A percentile compares a stretch with the other conserved stretches of the same genome.
phyloP scores from a whole-genome alignment of 2,329 filamentous ascomycete genomes.

The Ceratocystis harringtonii region DNA sequence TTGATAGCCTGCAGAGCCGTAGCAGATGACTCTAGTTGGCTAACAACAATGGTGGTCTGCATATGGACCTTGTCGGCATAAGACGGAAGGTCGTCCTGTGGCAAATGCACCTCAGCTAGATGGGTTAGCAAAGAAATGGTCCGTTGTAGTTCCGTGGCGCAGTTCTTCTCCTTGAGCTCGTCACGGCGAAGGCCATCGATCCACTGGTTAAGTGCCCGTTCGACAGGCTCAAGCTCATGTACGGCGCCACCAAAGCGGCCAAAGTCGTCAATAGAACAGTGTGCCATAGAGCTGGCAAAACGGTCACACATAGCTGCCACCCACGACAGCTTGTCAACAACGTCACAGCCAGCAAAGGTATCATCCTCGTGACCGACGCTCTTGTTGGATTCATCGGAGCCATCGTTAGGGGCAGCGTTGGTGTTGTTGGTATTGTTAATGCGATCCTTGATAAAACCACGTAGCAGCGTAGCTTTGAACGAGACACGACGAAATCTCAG shows the following conservation, averaged over 20 bases:
- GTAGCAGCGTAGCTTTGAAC: constrained; percentile 74
- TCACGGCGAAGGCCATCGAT: constrained; percentile 72
- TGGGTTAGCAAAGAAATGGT: constrained; percentile 81
- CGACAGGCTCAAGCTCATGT: constrained; percentile 81
- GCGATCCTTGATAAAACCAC: constrained; percentile 64
- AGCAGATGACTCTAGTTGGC: constrained; percentile 64
- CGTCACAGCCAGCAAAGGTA: constrained; percentile 63
- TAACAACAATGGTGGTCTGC: constrained; percentile 61
- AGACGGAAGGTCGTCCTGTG: constrained; percentile 45
- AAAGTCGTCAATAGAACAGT: constrained; percentile 67
- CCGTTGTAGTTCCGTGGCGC: constrained; percentile 64
- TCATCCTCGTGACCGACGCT: constrained; percentile 60
- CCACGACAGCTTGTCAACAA: constrained; percentile 73
- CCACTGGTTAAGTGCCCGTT: constrained; percentile 75
- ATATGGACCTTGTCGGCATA: constrained; percentile 70
- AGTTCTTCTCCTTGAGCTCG: constrained; percentile 72
- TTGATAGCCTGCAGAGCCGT: constrained; percentile 49
- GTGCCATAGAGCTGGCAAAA: constrained; percentile 65
- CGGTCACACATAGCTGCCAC: constrained; percentile 70
- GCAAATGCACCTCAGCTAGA: constrained; percentile 65
- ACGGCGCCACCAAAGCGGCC: constrained; percentile 61
- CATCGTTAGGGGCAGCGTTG: not conserved
- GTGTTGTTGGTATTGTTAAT: constrained; percentile 42
- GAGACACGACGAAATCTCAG: constrained; percentile 74
- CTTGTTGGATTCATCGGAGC: constrained; percentile 23